Evolutionary conservation across 495 filamentous ascomycete species (phyloP).

Genomic region (Daldinia grandis): DNA sequence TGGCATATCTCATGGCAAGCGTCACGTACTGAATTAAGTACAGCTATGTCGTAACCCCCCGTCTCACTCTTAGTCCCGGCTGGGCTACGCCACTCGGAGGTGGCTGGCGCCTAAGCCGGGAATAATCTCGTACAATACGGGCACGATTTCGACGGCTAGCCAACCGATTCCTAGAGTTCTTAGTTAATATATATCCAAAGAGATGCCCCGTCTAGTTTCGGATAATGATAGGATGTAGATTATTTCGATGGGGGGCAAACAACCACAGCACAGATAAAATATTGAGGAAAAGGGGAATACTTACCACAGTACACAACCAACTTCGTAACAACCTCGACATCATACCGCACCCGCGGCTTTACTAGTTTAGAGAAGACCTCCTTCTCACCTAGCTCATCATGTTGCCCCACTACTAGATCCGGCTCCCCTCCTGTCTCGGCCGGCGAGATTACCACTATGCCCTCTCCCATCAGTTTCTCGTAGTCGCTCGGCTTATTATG

Average conservation of each 20-base stretch:
- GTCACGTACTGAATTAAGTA: constrained; percentile 12
- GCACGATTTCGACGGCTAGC: constrained; percentile 73
- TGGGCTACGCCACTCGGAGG: constrained; percentile 36
- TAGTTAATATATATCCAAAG: constrained; percentile 13
- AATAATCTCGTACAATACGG: constrained; percentile 70
- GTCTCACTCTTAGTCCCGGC: not conserved
- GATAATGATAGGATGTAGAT: not conserved
- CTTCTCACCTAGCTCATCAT: constrained; percentile 68
- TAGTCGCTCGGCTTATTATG: constrained; percentile 60
- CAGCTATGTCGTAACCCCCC: not conserved
- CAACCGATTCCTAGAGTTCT: constrained; percentile 68
- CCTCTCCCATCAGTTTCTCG: constrained; percentile 75
- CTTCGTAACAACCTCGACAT: constrained; percentile 97
- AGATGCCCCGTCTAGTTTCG: not conserved
- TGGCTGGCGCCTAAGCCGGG: constrained; percentile 61
- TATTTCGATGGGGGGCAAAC: not conserved
- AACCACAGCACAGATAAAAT: not conserved
- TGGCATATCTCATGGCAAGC: constrained; percentile 2
- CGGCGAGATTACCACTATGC: constrained; percentile 51
- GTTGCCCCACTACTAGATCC: constrained; percentile 50
- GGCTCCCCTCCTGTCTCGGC: constrained; percentile 49
- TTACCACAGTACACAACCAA: constrained; percentile 92
- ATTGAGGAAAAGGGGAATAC: constrained; percentile 34
- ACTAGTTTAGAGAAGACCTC: constrained; percentile 87
- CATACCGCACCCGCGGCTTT: constrained; percentile 90